phyloP scores from a whole-genome alignment of 306 rosid species.

The Clitoria ternatea region DNA sequence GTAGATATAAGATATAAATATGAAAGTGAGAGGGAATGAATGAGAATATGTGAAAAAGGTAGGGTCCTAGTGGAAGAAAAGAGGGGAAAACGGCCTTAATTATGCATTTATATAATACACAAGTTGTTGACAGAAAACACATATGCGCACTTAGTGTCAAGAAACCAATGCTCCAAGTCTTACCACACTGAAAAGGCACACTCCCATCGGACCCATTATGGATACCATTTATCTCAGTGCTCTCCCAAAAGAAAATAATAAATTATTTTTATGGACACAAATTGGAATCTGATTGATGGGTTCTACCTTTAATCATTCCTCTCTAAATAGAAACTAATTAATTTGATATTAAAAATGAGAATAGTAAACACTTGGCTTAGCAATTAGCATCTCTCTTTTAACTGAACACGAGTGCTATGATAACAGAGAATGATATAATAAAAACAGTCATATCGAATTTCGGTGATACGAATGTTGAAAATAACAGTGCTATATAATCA shows the following conservation, averaged over 20 bases:
- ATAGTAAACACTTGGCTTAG: constrained; percentile 25
- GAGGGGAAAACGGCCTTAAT: constrained; percentile 19
- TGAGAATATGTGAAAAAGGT: constrained; percentile 29
- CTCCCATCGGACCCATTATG: constrained; percentile 53
- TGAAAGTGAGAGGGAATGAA: constrained; percentile 27
- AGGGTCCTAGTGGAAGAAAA: constrained; percentile 31
- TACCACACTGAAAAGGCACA: constrained; percentile 44
- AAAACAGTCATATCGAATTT: constrained; percentile 55
- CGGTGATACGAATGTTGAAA: constrained; percentile 71
- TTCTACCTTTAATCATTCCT: constrained; percentile 66
- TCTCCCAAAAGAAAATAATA: constrained; percentile 44
- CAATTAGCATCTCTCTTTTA: constrained; percentile 34
- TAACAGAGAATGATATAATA: constrained; percentile 25
- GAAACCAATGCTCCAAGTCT: constrained; percentile 36
- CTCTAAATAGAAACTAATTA: constrained; percentile 23
- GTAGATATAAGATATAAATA: constrained; percentile 21
- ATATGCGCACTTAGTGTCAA: constrained; percentile 51
- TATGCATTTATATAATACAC: constrained; percentile 26
- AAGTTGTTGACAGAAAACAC: constrained; percentile 36
- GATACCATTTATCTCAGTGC: constrained; percentile 56
- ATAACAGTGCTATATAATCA: constrained; percentile 33
- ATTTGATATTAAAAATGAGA: not conserved
- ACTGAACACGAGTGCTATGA: constrained; percentile 32
- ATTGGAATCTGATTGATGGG: constrained; percentile 84
- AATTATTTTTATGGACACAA: constrained; percentile 51